phyloP scores from a whole-genome alignment of 1,139 yeast genomes.

The Arxiozyma bovina region DNA sequence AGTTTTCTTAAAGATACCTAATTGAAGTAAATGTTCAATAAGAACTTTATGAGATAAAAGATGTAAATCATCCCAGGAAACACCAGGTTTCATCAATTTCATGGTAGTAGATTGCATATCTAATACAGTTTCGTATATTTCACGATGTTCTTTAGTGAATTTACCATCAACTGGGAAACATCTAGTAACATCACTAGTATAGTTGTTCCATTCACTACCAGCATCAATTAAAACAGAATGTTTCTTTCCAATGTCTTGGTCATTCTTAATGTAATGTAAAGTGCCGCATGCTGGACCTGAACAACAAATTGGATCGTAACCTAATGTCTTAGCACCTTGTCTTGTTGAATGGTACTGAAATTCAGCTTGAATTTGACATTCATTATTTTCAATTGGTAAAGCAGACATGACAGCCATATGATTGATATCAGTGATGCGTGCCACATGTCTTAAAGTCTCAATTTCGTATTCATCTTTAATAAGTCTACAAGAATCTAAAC shows the following conservation, averaged over 20 bases:
- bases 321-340: slow-evolving; percentile 81
- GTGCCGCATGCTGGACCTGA: slow-evolving; percentile 89
- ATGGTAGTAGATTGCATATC: slow-evolving; percentile 75
- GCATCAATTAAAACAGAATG: slow-evolving; percentile 82
- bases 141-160: slow-evolving; percentile 81
- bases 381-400: slow-evolving; percentile 74
- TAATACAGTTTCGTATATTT: slow-evolving; percentile 69
- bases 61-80: slow-evolving; percentile 78
- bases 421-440: slow-evolving; percentile 76
- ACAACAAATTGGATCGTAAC: slow-evolving; percentile 94
- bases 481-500: slow-evolving; percentile 78
- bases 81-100: slow-evolving; percentile 70
- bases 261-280: slow-evolving; percentile 81
- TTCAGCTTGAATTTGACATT: slow-evolving; percentile 91
- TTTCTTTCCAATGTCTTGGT: slow-evolving; percentile 50
- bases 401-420: slow-evolving; percentile 93
- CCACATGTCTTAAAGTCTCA: slow-evolving; percentile 66
- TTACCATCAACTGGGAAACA: slow-evolving; percentile 88
- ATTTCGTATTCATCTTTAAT: slow-evolving; percentile 80
- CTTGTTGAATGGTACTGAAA: slow-evolving; percentile 87
- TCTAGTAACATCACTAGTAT: slow-evolving; percentile 90
- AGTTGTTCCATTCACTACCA: slow-evolving; percentile 93
- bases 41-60: slow-evolving; percentile 67
- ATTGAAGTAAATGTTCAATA: slow-evolving; percentile 56
- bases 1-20: slow-evolving; percentile 68